Base-by-base conservation (phyloP, 2,329 filamentous ascomycete genomes). In the Erysiphe pulchra region DNA sequence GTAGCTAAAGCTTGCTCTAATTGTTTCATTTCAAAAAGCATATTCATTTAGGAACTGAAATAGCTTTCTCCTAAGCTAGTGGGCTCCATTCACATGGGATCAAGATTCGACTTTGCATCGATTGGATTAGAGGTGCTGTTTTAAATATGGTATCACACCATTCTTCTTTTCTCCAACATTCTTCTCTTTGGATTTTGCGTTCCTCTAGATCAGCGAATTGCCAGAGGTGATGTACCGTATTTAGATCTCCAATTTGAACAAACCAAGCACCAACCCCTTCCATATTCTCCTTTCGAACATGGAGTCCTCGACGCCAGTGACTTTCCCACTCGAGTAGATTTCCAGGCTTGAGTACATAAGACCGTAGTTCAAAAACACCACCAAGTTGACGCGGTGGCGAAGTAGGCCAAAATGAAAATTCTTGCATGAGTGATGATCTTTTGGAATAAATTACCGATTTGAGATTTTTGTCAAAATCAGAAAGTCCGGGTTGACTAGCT, bases 371-470 rank as follows among this genome's bases (percentile, higher is more conserved):
- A 59, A 98, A 98, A 38, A 98, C 64, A 41, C 90, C 90, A 46
- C 90, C 90, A 0, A 98, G 73, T 56, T 83, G 70, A 49, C 90
- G 83, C 0, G 90, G 90, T 5, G 86, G 72, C 0, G 84, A 87
- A 2, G 90, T 98, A 1, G 90, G 90, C 90, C 90, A 98, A 71
- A 98, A 98, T 33, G 86, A 93, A 64, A 98, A 98, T 62, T 98
- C 90, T 62, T 98, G 90, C 90, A 98, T 98, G 45, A 98, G 71
- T 0, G 86, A 94, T 4, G 79, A 80, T 53, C 77, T 75, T 67
- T 93, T 95, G 51, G 74, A 74, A 48, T 69, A 76, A 58, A 98
- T 87, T 50, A 95, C 67, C n/a, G 66, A 69, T 62, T 85, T 86
- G 45, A 98, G 77, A 63, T 87, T 81, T 50, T 66, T 66, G 59